Evolutionary conservation across 1,284 basidiomycete species (phyloP), one percentile per base, ranked within the genome.

Genomic region (Austroboletus novae-zelandiae): DNA sequence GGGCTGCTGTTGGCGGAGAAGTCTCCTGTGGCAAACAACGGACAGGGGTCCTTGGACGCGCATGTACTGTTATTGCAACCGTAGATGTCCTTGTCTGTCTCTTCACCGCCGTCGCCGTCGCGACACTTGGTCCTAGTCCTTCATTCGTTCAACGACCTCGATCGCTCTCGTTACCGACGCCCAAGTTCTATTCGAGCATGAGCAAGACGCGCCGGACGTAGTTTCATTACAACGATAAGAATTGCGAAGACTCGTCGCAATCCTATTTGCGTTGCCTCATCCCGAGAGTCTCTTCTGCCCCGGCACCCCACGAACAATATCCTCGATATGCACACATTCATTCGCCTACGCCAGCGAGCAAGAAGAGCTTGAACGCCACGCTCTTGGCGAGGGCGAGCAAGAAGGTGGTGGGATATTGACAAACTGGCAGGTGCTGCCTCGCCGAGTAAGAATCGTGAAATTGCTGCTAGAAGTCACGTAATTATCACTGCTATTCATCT

Each of bases 61-160:
- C 70, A 65, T 32, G 55, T 64, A n/a, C 44, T 69, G 30, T 35
- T 70, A 18, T 47, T 66, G 32, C 64, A 63, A 36, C 68, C 68
- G 15, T 30, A 66, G 4, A 56, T 62, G 9, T 50, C 56, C 2
- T 48, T 56, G 6, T n/a, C n/a, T n/a, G n/a, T n/a, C 34, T 51
- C 64, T 7, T 35, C 58, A 23, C 45, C 48, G 11, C 50, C 43
- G 7, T 17, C 41, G 5, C 25, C 51, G 1, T 53, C 18, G 51
- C 43, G 40, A 34, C 56, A 7, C 46, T 55, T 23, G 41, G 42
- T n/a, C 44, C 51, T 34, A 51, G 48, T 41, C 52, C 5, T 58
- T 65, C 35, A 15, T 48, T 46, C 50, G 61, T 31, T n/a, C n/a
- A n/a, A n/a, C 52, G 65, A 20, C 54, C 57, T 14, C 66, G 62